A percentile compares a stretch with the other conserved stretches of the same genome.
phyloP scores from a whole-genome alignment of 1,139 yeast species.

The Blastobotrys persicus region DNA sequence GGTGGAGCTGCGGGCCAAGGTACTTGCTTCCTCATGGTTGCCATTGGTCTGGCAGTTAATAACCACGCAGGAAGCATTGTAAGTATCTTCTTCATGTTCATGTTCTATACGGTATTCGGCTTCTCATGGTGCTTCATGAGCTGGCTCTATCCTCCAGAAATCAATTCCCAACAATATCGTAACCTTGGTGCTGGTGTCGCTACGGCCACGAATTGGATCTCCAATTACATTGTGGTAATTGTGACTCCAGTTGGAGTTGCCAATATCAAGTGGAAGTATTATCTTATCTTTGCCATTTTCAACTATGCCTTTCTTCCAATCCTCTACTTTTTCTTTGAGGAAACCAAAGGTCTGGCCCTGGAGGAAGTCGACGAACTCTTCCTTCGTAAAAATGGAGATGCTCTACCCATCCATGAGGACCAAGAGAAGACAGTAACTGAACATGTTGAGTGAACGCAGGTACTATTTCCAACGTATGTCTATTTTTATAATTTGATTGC shows the following conservation, averaged over 20 bases:
- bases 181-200: slow-evolving; percentile 50
- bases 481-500: too few species aligned
- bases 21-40: slow-evolving; percentile 13
- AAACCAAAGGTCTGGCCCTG: slow-evolving; percentile 52
- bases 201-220: slow-evolving; percentile 50
- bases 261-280: slow-evolving; percentile 45
- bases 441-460: neutral
- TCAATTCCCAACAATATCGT: slow-evolving; percentile 55
- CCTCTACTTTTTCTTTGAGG: slow-evolving; percentile 54
- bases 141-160: slow-evolving; percentile 29
- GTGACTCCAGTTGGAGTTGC: slow-evolving; percentile 51
- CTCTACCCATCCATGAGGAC: neutral
- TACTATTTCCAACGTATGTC: too few species aligned
- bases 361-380: slow-evolving; percentile 57
- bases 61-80: slow-evolving; percentile 16
- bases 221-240: slow-evolving; percentile 50
- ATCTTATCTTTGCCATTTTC: slow-evolving; percentile 42
- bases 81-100: slow-evolving; percentile 23
- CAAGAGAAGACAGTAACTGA: neutral
- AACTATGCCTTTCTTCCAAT: slow-evolving; percentile 33
- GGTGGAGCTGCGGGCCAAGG: slow-evolving; percentile 15
- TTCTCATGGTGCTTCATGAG: neutral
- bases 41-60: slow-evolving; percentile 14
- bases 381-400: slow-evolving; percentile 10
- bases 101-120: slow-evolving; percentile 29